Percentiles rank a stretch among this genome's conserved stretches.
Evolutionary conservation across 169 alveolate species (phyloP).

Genomic region (Plasmodium blacklocki): DNA sequence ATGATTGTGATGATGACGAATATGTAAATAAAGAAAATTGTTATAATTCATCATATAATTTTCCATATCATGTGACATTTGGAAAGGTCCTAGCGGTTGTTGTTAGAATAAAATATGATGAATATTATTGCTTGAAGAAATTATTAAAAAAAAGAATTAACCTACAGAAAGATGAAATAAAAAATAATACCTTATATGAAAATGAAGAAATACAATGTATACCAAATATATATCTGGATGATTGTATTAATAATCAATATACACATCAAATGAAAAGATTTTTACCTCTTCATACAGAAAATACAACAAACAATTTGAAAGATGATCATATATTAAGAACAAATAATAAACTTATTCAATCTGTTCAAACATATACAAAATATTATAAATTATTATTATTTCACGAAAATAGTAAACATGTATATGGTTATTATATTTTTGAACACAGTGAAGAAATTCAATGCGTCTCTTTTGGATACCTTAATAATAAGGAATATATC

Average conservation of each 20-base stretch:
- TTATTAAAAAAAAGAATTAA: conserved; percentile 30
- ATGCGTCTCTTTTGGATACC: conserved; percentile 34
- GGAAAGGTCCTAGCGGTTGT: conserved; percentile 30
- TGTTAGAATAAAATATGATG: conserved; percentile 52
- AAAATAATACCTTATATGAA: conserved; percentile 21
- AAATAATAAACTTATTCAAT: conserved; percentile 19
- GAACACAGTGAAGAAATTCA: conserved; percentile 60
- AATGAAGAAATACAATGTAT: conserved; percentile 49
- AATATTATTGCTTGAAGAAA: conserved; percentile 50
- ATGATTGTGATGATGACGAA: not conserved
- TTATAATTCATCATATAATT: too few relatives aligned
- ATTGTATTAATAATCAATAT: conserved; percentile 56
- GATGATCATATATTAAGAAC: conserved; percentile 8
- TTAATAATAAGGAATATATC: conserved; percentile 33
- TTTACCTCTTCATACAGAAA: not conserved
- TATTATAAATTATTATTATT: conserved; percentile 26
- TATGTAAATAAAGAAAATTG: not conserved
- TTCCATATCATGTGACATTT: not conserved
- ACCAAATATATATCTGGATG: conserved; percentile 23
- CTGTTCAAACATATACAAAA: conserved; percentile 35
- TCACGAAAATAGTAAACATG: conserved; percentile 34
- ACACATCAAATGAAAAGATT: conserved; percentile 51
- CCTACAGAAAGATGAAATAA: conserved; percentile 37
- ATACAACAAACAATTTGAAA: not conserved
- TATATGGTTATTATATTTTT: conserved; percentile 46